Conservation (phyloP, 192 early-diverging fungal genomes). For the Coemansia sp. region DNA sequence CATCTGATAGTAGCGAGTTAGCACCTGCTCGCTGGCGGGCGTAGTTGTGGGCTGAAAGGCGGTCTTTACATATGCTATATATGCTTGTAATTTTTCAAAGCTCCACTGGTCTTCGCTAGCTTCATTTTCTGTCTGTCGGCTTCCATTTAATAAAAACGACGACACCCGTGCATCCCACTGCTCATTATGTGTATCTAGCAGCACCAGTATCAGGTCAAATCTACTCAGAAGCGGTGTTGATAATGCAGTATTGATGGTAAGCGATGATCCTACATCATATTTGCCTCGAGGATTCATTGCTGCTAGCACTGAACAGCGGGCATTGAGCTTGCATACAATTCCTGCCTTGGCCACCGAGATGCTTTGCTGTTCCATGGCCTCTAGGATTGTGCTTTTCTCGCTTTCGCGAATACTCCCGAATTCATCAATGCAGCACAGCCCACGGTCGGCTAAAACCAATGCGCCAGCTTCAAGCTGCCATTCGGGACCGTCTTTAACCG, state of each 20-base stretch:
- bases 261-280: slow-evolving; percentile 60
- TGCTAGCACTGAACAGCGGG: slow-evolving; percentile 75
- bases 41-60: slow-evolving; percentile 58
- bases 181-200: slow-evolving; percentile 64
- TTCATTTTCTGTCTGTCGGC: slow-evolving; percentile 8
- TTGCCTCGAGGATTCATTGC: slow-evolving; percentile 76
- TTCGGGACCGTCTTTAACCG: slow-evolving; percentile 69
- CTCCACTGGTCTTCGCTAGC: slow-evolving; percentile 55
- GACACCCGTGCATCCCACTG: slow-evolving; percentile 66
- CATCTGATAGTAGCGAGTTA: slow-evolving; percentile 69
- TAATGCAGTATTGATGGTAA: slow-evolving; percentile 68
- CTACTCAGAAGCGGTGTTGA: slow-evolving; percentile 66
- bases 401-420: slow-evolving; percentile 73
- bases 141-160: slow-evolving; percentile 41
- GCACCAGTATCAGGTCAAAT: slow-evolving; percentile 71
- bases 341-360: slow-evolving; percentile 78
- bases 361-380: slow-evolving; percentile 86
- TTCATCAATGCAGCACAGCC: slow-evolving; percentile 81
- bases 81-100: slow-evolving; percentile 66
- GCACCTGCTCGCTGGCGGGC: slow-evolving; percentile 59
- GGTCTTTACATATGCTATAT: slow-evolving; percentile 61
- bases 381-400: slow-evolving; percentile 72
- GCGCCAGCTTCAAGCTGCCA: slow-evolving; percentile 84
- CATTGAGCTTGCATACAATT: slow-evolving; percentile 76
- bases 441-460: slow-evolving; percentile 73